Evolutionary conservation across 1,139 yeast genomes (phyloP), one percentile per base, ranked within the genome.

Genomic region (Magnusiomyces sp.): DNA sequence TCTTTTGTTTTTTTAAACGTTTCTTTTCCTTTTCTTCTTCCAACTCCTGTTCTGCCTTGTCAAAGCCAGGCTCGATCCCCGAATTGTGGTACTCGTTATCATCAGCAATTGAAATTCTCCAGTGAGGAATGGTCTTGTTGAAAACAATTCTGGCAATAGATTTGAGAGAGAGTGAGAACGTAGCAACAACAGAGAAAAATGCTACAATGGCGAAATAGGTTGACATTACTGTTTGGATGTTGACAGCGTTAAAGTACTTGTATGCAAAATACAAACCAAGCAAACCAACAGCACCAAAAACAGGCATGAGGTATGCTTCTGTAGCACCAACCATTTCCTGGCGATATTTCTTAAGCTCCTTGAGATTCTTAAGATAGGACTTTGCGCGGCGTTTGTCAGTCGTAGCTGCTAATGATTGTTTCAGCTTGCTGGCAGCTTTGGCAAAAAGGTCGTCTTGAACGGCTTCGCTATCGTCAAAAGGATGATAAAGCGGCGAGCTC

Each of bases 401-500:
- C 5, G 34, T 37, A 6, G 19, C 44, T 13, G 29, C 19, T 19
- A 46, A 31, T 14, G 36, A 40, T 31, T 29, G 20, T 14, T 23
- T 31, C n/a, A 46, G 40, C 13, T 37, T 27, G 17, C 32, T 36
- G 41, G 20, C 46, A 0, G 40, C 41, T 43, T 49, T 37, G 17
- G 40, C 23, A 16, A n/a, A 46, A 45, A n/a, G 34, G 14, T 19
- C 41, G 17, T 13, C 59, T 40, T 11, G 52, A 55, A 53, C 37
- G 7, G 17, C 40, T 17, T 37, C 40, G 19, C 17, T 16, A 5
- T 17, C 63, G 57, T 77, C 81, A 0, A 72, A 56, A 10, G 74
- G 75, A 58, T 79, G 80, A 62, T 69, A 78, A 23, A 67, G 56
- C 1, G 67, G 67, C 45, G 70, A 70, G 29, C 67, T 65, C 7